Base-by-base conservation (phyloP, 2,329 filamentous ascomycete species). In the Colletotrichum cereale region DNA sequence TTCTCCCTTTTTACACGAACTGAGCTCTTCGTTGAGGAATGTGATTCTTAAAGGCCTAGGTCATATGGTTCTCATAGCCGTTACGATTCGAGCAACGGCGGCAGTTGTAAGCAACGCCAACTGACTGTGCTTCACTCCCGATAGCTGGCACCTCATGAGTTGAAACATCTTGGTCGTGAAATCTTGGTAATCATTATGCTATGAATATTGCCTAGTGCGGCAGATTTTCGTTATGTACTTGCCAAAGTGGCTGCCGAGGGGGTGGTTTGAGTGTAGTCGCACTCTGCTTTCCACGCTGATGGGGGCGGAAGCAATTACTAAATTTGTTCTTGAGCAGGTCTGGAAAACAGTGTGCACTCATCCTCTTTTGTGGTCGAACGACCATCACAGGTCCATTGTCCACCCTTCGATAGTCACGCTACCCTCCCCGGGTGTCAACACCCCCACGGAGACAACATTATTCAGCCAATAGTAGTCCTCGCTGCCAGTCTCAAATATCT, bases 381-480 rank as follows among this genome's bases (percentile, higher is more conserved):
- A 26, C 6, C 36, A 18, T 57, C 16, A 57, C 36, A 57, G 12
- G 36, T 57, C 55, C n/a, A 57, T 2, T 10, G 24, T 24, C 55
- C 55, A 57, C n/a, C 55, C 55, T 21, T 57, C 34, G 7, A 57
- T 57, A 8, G 55, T 57, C 2, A 57, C 55, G 36, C 55, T 57
- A 11, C 55, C 55, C 2, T 29, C 10, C 34, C 55, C 55, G 11
- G 55, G 8, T 7, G 57, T 60, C 38, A 60, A 60, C 24, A 60
- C 40, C 3, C 57, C 57, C 24, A 60, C 57, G 2, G 57, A 42
- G 11, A 60, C 38, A 10, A 60, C 40, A 31, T 60, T 63, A 65
- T 84, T 83, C 29, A 84, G 69, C 81, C 81, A 84, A 36, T 75
- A 73, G 62, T 83, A 83, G 36, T 80, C 76, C 1, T 76, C 72